Evolutionary conservation across 2,329 filamentous ascomycete species (phyloP).

Genomic region (Hypocreales sp.): DNA sequence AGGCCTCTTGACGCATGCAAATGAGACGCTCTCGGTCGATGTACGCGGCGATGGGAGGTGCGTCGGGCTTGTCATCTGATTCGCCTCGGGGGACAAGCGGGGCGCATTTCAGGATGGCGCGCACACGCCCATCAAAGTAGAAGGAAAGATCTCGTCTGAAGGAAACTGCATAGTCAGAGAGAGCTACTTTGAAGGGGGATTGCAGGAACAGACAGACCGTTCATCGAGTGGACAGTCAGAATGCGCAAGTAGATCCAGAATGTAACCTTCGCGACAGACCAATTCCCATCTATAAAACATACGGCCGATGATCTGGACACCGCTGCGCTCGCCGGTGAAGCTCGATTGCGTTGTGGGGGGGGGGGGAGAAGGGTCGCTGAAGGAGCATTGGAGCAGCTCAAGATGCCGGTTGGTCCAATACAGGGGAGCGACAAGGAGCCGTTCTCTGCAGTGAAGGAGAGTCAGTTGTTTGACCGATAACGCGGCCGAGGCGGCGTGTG

Average conservation of each 20-base stretch:
- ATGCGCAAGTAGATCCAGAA: background rate
- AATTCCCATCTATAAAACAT: background rate
- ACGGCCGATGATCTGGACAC: background rate
- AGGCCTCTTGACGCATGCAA: background rate
- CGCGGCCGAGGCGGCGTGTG: background rate
- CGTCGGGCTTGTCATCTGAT: background rate
- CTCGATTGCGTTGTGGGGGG: background rate
- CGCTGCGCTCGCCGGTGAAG: background rate
- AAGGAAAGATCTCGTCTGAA: background rate
- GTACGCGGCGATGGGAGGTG: background rate
- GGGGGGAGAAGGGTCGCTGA: background rate
- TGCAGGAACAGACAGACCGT: background rate
- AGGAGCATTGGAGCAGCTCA: conserved; percentile 1
- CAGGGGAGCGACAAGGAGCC: background rate
- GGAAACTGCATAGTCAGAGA: background rate
- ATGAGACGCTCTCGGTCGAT: background rate
- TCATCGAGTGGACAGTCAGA: background rate
- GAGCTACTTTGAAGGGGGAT: background rate
- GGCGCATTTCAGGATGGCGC: background rate
- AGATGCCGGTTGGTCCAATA: background rate
- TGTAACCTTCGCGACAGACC: background rate
- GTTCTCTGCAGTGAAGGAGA: conserved; percentile 1
- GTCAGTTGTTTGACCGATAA: background rate
- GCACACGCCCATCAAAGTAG: background rate
- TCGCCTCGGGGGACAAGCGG: background rate